Percentiles rank a stretch among this genome's conserved stretches.
Conservation (phyloP, 2,329 filamentous ascomycete genomes). For the Aspergillus sp. region DNA sequence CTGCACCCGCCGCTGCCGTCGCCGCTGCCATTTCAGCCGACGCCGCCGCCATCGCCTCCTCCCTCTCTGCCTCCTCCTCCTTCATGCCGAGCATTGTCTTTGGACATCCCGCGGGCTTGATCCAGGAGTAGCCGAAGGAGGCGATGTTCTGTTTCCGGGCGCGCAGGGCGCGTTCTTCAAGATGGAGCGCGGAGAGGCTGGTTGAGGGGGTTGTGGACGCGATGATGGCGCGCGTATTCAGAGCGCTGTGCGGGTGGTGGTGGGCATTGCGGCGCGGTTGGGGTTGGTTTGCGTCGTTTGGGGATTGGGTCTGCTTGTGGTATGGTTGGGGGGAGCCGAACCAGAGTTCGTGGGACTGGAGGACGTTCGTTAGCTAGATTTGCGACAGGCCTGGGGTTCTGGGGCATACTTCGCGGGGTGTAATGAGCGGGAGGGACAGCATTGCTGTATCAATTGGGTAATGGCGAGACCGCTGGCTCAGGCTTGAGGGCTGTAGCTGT, state of each 20-base stretch:
- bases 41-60: conserved; percentile 70
- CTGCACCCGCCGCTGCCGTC: conserved; percentile 51
- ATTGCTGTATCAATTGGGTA: no score
- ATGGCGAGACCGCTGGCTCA: no score
- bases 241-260: conserved; percentile 15
- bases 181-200: conserved; percentile 58
- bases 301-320: conserved; percentile 19
- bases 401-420: conserved; percentile 58
- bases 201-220: conserved; percentile 35
- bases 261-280: conserved; percentile 9
- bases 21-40: conserved; percentile 63
- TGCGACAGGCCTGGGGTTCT: background rate
- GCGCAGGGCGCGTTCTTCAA: conserved; percentile 68
- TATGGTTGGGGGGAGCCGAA: conserved; percentile 54
- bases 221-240: no score
- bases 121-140: conserved; percentile 82
- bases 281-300: conserved; percentile 3
- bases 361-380: conserved; percentile 10
- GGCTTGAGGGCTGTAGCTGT: no score
- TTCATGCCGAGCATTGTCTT: conserved; percentile 87
- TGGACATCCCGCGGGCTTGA: conserved; percentile 74
- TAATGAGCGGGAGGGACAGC: conserved; percentile 58
- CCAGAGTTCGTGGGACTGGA: conserved; percentile 63
- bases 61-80: conserved; percentile 79
- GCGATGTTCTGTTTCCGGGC: conserved; percentile 72